phyloP scores from a whole-genome alignment of 768 basidiomycete genomes.

The Boletus sensibilis region DNA sequence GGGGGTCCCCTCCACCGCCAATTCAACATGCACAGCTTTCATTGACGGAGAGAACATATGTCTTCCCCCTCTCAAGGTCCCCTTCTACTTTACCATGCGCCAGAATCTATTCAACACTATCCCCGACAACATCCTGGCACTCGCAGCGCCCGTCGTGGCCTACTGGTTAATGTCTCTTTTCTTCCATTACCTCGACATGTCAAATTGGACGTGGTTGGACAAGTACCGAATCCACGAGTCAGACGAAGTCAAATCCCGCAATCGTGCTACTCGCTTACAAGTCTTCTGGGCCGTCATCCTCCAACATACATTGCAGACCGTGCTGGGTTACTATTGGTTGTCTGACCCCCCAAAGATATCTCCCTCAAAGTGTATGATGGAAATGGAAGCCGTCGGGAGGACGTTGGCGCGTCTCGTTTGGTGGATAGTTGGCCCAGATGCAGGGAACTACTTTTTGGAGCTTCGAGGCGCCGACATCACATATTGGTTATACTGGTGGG shows the following conservation, averaged over 20 bases:
- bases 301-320: constrained; percentile 85
- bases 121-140: constrained; percentile 68
- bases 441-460: constrained; percentile 37
- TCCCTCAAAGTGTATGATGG: constrained; percentile 39
- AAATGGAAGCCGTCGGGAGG: constrained; percentile 42
- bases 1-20: constrained; percentile 27
- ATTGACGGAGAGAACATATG: constrained; percentile 39
- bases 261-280: constrained; percentile 65
- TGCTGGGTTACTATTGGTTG: constrained; percentile 68
- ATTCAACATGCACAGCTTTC: constrained; percentile 36
- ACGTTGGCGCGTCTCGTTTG: constrained; percentile 41
- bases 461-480: constrained; percentile 43
- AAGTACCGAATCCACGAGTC: constrained; percentile 88
- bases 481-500: constrained; percentile 91
- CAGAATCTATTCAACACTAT: constrained; percentile 51
- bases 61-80: constrained; percentile 36
- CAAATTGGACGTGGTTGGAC: constrained; percentile 73
- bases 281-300: constrained; percentile 81
- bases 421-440: constrained; percentile 42
- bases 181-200: constrained; percentile 83
- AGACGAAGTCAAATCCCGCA: constrained; percentile 69
- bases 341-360: constrained; percentile 39
- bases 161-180: constrained; percentile 84
- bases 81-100: constrained; percentile 55
- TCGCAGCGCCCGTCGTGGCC: constrained; percentile 71